Percentiles rank a stretch among this genome's conserved stretches.
Evolutionary conservation across 2,329 filamentous ascomycete genomes (phyloP).

Genomic region (Alternaria arbusti): DNA sequence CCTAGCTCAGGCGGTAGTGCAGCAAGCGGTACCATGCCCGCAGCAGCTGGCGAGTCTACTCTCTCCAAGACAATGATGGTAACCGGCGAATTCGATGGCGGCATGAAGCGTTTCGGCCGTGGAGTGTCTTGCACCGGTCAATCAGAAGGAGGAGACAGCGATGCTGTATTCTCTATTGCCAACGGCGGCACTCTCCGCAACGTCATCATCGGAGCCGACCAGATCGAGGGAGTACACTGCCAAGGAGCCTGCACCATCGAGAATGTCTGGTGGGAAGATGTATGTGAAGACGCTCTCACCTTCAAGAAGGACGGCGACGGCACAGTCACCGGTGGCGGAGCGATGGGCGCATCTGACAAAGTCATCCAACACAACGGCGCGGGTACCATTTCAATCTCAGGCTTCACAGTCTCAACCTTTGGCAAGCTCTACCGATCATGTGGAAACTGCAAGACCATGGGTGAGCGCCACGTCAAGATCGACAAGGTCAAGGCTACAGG

Average conservation of each 20-base stretch:
- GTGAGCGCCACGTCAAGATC: constrained; percentile 53
- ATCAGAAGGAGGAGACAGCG: constrained; percentile 52
- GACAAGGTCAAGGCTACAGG: constrained; percentile 53
- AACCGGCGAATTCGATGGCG: constrained; percentile 40
- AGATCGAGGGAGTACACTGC: constrained; percentile 47
- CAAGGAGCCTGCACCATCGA: constrained; percentile 41
- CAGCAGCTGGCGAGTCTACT: constrained; percentile 26
- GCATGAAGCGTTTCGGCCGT: constrained; percentile 44
- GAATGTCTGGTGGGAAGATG: constrained; percentile 50
- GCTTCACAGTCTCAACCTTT: constrained; percentile 45
- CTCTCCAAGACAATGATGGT: constrained; percentile 28
- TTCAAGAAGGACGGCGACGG: constrained; percentile 47
- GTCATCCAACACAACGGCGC: constrained; percentile 53
- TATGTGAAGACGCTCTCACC: constrained; percentile 51
- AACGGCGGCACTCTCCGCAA: constrained; percentile 60
- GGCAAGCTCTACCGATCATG: constrained; percentile 57
- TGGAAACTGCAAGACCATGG: constrained; percentile 57
- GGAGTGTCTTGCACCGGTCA: constrained; percentile 51
- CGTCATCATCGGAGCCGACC: constrained; percentile 61
- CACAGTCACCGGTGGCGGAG: constrained; percentile 51
- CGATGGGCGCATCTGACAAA: constrained; percentile 49
- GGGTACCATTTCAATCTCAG: constrained; percentile 48
- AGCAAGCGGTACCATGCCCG: constrained; percentile 26
- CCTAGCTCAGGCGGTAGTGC: constrained; percentile 9
- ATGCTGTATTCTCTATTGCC: constrained; percentile 61